These are phyloP conservation scores for Bullera alba DNA, from an alignment of 768 basidiomycete genomes.

Conservation along the genomic window DNA sequence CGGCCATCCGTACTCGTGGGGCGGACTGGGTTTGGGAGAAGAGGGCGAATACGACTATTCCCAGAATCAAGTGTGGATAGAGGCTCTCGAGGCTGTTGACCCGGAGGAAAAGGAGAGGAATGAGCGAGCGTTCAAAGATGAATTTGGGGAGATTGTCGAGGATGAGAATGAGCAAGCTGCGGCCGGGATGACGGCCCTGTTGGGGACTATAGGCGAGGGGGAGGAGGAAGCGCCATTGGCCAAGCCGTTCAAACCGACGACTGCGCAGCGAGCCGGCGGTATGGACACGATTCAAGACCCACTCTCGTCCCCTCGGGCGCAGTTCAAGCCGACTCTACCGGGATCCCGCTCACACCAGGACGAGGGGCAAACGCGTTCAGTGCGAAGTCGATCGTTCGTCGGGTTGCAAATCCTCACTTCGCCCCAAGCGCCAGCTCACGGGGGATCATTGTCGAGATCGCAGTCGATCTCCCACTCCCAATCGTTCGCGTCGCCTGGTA, in stretches of 20 bases:
- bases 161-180: constrained; percentile 25
- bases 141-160: constrained; percentile 33
- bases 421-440: constrained; percentile 14
- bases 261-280: constrained; percentile 23
- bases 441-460: constrained; percentile 4
- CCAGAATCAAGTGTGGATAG: constrained; percentile 38
- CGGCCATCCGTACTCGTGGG: constrained; percentile 30
- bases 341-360: constrained; percentile 2
- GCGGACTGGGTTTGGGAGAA: constrained; percentile 29
- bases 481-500: constrained; percentile 1
- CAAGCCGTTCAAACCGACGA: constrained; percentile 7
- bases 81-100: constrained; percentile 33
- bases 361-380: neutral
- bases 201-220: constrained; percentile 36
- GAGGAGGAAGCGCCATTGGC: constrained; percentile 14
- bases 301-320: constrained; percentile 10
- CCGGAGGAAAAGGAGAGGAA: constrained; percentile 15
- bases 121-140: constrained; percentile 10
- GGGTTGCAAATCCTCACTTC: constrained; percentile 39
- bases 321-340: constrained; percentile 4
- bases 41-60: constrained; percentile 30
- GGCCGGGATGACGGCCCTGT: constrained; percentile 36
- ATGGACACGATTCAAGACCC: constrained; percentile 14
- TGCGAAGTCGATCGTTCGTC: constrained; percentile 39
- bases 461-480: constrained; percentile 3